These are phyloP conservation scores for Colletotrichum sp. DNA, from an alignment of 2,329 filamentous ascomycete species.

Conservation along the genomic window DNA sequence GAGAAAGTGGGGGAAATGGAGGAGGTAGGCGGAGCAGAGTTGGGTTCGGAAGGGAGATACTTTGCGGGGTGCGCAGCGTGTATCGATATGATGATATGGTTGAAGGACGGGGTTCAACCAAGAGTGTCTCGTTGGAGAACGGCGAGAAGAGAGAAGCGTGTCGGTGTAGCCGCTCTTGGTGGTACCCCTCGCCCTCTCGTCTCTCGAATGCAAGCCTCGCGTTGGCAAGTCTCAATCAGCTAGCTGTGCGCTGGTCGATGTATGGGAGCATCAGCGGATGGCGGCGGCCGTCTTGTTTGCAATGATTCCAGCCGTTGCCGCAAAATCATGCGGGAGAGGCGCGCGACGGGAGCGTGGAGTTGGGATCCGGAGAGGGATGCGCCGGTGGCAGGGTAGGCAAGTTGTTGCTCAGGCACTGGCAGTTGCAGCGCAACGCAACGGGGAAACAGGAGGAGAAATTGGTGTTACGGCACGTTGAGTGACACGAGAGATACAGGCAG, in stretches of 20 bases:
- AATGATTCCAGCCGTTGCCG: not conserved
- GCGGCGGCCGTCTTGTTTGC: not conserved
- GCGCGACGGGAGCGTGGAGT: conserved; percentile 3
- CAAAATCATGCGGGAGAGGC: conserved; percentile 4
- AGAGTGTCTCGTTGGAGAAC: not conserved
- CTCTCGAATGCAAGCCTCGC: conserved; percentile 6
- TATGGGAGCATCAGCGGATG: not conserved
- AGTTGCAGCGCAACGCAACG: not conserved
- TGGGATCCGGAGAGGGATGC: conserved; percentile 11
- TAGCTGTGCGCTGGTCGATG: not conserved
- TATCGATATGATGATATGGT: conserved; percentile 2
- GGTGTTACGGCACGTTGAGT: conserved; percentile 11
- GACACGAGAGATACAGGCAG: conserved; percentile 11
- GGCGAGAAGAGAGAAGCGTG: not conserved
- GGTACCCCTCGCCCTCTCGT: not conserved
- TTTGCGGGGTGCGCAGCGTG: conserved; percentile 16
- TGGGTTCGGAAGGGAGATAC: conserved; percentile 7
- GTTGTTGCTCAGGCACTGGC: not conserved
- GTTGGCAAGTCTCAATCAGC: not conserved
- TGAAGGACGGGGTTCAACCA: not conserved
- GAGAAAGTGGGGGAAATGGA: conserved; percentile 29
- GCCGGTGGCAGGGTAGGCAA: conserved; percentile 2
- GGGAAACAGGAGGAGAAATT: not conserved
- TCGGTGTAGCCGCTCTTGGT: not conserved
- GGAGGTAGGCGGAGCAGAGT: conserved; percentile 17